phyloP scores from a whole-genome alignment of 805 yeast genomes.

The Zygosaccharomyces bailii region DNA sequence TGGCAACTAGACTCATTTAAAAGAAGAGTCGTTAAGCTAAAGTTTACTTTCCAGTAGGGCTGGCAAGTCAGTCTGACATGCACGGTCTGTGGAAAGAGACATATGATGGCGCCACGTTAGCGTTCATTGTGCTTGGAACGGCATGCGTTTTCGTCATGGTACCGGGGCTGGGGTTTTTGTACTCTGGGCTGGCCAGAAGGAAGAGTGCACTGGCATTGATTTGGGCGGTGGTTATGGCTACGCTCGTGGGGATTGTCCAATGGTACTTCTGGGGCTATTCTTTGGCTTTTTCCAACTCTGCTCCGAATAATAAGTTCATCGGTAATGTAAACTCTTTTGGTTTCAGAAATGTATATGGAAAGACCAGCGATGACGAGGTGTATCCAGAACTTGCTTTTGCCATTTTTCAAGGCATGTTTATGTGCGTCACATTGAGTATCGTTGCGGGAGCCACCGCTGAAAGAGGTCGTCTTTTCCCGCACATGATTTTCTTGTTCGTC shows the following conservation, averaged over 20 bases:
- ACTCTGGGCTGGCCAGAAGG: slow-evolving; percentile 86
- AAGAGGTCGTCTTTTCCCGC: slow-evolving; percentile 84
- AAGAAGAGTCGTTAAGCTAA: not conserved
- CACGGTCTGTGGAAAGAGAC: slow-evolving; percentile 30
- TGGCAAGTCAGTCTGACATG: slow-evolving; percentile 5
- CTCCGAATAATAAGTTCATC: slow-evolving; percentile 71
- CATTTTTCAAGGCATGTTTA: slow-evolving; percentile 84
- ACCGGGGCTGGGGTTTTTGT: slow-evolving; percentile 89
- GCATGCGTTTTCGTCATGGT: slow-evolving; percentile 85
- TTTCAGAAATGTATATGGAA: slow-evolving; percentile 62
- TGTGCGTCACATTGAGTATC: slow-evolving; percentile 89
- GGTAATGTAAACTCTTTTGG: slow-evolving; percentile 87
- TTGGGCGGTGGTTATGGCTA: slow-evolving; percentile 72
- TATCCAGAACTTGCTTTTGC: slow-evolving; percentile 87
- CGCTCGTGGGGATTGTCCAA: slow-evolving; percentile 72
- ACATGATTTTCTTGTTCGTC: slow-evolving; percentile 72
- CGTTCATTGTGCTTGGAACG: slow-evolving; percentile 56
- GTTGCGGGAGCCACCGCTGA: slow-evolving; percentile 91
- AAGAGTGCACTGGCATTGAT: slow-evolving; percentile 86
- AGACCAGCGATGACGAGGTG: slow-evolving; percentile 37
- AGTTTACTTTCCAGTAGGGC: not conserved
- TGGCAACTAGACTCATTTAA: not conserved
- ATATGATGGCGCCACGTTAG: slow-evolving; percentile 47
- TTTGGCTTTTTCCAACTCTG: slow-evolving; percentile 75
- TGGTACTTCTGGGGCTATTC: slow-evolving; percentile 99